phyloP scores from a whole-genome alignment of 139 green algal species.

The Tetradesmus obliquus region DNA sequence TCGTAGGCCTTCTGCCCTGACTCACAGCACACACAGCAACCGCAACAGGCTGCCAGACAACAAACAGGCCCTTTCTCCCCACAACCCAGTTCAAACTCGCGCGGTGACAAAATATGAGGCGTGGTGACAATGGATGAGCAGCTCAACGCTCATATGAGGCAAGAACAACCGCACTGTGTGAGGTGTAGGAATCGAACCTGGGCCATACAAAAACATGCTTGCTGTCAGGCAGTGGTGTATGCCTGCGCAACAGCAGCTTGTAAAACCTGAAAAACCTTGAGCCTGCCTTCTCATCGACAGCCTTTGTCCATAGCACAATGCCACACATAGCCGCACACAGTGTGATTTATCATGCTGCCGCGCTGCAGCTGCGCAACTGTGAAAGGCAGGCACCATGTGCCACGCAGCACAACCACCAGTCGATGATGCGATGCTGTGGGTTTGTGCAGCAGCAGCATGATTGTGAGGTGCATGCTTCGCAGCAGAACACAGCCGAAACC shows the following conservation, averaged over 20 bases:
- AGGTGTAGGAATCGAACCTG: background rate
- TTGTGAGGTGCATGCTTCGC: background rate
- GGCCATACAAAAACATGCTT: background rate
- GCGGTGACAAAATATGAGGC: background rate
- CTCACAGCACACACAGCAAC: background rate
- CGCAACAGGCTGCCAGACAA: background rate
- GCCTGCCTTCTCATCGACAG: background rate
- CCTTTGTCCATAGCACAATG: background rate
- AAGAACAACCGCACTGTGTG: background rate
- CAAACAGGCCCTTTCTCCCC: background rate
- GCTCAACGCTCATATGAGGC: background rate
- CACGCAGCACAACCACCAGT: background rate
- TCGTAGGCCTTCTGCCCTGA: background rate
- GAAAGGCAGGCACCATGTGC: background rate
- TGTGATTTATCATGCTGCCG: background rate
- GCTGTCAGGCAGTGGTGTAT: background rate
- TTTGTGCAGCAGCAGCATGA: background rate
- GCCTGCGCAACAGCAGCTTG: background rate
- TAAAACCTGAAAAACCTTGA: background rate
- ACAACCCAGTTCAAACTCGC: background rate
- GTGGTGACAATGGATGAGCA: background rate
- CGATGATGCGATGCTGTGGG: background rate
- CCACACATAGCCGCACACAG: background rate
- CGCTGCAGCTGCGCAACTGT: background rate
- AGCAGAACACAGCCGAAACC: background rate